These are phyloP conservation scores for Ogataea methanolica DNA, from an alignment of 805 yeast genomes.

Conservation along the genomic window DNA sequence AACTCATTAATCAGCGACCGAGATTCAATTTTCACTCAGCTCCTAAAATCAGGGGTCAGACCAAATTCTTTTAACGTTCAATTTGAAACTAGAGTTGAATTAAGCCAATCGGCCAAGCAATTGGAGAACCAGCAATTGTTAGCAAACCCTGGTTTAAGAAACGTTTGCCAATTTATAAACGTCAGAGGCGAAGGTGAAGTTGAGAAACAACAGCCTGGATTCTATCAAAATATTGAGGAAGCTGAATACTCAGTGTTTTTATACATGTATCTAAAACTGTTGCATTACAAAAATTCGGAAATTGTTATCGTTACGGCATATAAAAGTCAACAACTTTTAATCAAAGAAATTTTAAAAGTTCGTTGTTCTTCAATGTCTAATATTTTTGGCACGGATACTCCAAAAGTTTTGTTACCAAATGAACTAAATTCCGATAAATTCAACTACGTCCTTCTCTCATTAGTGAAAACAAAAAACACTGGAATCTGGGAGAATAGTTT, in stretches of 20 bases:
- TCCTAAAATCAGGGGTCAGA: not conserved
- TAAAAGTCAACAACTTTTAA: conserved; percentile 36
- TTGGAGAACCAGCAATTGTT: not conserved
- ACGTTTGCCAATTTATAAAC: conserved; percentile 28
- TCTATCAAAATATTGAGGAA: conserved; percentile 38
- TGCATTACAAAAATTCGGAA: conserved; percentile 36
- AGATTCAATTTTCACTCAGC: conserved; percentile 2
- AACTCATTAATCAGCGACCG: conserved; percentile 17
- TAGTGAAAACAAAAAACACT: conserved; percentile 29
- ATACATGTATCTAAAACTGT: conserved; percentile 40
- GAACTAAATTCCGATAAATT: conserved; percentile 25
- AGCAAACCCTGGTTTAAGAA: conserved; percentile 30
- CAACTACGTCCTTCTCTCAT: conserved; percentile 31
- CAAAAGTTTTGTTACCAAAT: conserved; percentile 22
- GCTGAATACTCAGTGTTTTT: conserved; percentile 44
- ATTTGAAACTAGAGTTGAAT: conserved; percentile 2
- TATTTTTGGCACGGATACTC: conserved; percentile 18
- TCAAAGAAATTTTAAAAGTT: conserved; percentile 34
- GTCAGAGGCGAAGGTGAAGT: conserved; percentile 30
- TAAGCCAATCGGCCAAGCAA: not conserved
- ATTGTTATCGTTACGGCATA: conserved; percentile 40
- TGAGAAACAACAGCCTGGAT: conserved; percentile 17
- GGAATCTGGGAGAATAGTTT: conserved; percentile 17
- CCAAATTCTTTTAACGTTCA: not conserved
- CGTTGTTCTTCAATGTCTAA: conserved; percentile 22